Evolutionary conservation across 2,329 filamentous ascomycete species (phyloP), one percentile per base, ranked within the genome.

Genomic region (Fusarium papillatum): DNA sequence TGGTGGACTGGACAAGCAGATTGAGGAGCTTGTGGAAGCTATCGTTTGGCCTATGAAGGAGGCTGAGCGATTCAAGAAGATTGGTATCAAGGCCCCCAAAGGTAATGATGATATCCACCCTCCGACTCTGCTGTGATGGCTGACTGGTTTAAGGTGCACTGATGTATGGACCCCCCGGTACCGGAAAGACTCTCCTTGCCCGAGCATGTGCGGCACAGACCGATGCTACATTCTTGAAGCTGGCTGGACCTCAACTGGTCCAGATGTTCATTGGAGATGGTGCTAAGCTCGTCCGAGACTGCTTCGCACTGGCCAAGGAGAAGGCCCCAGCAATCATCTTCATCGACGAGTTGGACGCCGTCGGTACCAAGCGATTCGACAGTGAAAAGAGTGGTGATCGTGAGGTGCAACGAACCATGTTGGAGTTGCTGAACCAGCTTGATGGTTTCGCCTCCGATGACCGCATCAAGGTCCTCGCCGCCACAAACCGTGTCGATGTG

Each of bases 41-140:
- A 97, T 99, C 62, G 97, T 99, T 36, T 98, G 96, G 96, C 97
- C 97, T 3, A 99, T 99, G 97, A 98, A 98, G 90, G 96, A 99
- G 87, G 96, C 97, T 2, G 97, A 99, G 80, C 92, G 96, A 24
- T 99, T 99, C 89, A 98, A 98, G 91, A 98, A 98, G 90, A 98
- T 99, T 81, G 97, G 97, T 79, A 99, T 99, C 89, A 99, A 99
- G 88, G 96, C 97, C 48, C 97, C 97, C 17, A 99, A 99, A 88
- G 97, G 97, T 98, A 80, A 67, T 7, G 36, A 6, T 17, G 19
- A n/a, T 5, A 46, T 89, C 95, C 97, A 80, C 94, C 4, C 36
- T 38, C 4, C 13, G 43, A 5, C 10, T 43, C 36, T n/a, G 9
- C 95, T 77, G 97, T 98, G 89, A 82, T 91, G 94, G 89, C 83